Base-by-base conservation (phyloP, 805 yeast species). In the Lipomyces japonicus region DNA sequence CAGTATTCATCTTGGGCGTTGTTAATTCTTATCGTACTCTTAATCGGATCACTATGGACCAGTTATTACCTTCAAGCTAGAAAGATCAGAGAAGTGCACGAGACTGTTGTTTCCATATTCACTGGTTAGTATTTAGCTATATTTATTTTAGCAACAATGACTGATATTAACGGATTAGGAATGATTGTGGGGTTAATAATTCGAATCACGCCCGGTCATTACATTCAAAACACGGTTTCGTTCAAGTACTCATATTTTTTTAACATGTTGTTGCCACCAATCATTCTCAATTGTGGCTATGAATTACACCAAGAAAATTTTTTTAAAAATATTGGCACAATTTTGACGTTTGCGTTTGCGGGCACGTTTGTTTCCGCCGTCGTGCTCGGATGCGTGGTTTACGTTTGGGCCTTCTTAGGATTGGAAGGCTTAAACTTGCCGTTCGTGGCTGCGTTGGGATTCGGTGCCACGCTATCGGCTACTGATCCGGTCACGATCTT, bases 401-500 rank as follows among this genome's bases (percentile, higher is more conserved):
- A 79, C 65, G 72, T 90, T 22, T 93, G 97, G 95, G 87, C 98
- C 0, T 79, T 87, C 4, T 66, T 93, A 61, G 97, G 98, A 1
- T 69, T 95, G 19, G 99, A 93, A 64, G 87, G 91, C 37, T 79
- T 93, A 35, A 72, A 81, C 55, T 80, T 93, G 48, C 91, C 96
- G 44, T 89, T 91, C 70, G 96, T 93, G n/a, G 97, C 91, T 67
- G 96, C 97, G 0, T 74, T 93, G 48, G 91, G 96, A 0, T 95
- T 93, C 16, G 99, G 98, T 22, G 98, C 99, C 2, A 91, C 98
- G 0, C 76, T 93, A 39, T 87, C 96, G 2, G 99, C 99, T 19
- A 93, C 99, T 1, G 99, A 93, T 68, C 99, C 99, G 0, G 97
- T 93, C 26, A 93, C 99, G 1, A 91, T 93, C 63, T 71, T 93